Evolutionary conservation across 2,329 filamentous ascomycete genomes (phyloP).

Genomic region (Apiospora rasikravindrae): DNA sequence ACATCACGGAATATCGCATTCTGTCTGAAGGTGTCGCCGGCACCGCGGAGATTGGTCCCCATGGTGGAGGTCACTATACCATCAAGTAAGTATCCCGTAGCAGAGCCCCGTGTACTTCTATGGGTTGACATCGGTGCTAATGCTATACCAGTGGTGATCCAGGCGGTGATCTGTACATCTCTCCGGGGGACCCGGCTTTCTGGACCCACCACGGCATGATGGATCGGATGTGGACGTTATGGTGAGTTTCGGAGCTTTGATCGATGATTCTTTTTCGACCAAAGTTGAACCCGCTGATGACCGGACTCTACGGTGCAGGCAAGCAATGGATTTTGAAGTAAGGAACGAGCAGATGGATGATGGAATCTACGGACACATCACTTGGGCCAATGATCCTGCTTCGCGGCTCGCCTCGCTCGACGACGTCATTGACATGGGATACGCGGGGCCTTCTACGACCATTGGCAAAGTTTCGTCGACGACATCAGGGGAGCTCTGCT

Average conservation of each 20-base stretch:
- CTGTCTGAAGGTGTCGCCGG: background rate
- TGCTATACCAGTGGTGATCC: conserved; percentile 31
- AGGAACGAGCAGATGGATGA: conserved; percentile 16
- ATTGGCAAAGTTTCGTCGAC: background rate
- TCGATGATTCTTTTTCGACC: background rate
- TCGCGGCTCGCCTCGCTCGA: conserved; percentile 31
- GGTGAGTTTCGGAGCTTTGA: background rate
- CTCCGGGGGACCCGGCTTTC: conserved; percentile 35
- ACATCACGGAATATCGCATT: background rate
- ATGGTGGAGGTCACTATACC: background rate
- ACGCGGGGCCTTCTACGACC: background rate
- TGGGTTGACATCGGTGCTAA: too few relatives aligned
- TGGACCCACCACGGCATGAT: conserved; percentile 34
- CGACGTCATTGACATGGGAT: conserved; percentile 30
- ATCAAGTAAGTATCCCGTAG: background rate
- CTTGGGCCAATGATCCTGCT: conserved; percentile 32
- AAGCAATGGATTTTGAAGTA: background rate
- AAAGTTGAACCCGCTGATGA: conserved; percentile 29
- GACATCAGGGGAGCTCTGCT: background rate
- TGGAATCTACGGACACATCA: conserved; percentile 31
- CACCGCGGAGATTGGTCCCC: background rate
- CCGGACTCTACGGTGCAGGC: conserved; percentile 19
- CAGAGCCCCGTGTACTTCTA: conserved; percentile 18
- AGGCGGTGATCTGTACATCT: conserved; percentile 30
- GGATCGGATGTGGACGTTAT: conserved; percentile 27